These are phyloP conservation scores for Mycogone perniciosa DNA, from an alignment of 2,329 filamentous ascomycete species.

Conservation along the genomic window DNA sequence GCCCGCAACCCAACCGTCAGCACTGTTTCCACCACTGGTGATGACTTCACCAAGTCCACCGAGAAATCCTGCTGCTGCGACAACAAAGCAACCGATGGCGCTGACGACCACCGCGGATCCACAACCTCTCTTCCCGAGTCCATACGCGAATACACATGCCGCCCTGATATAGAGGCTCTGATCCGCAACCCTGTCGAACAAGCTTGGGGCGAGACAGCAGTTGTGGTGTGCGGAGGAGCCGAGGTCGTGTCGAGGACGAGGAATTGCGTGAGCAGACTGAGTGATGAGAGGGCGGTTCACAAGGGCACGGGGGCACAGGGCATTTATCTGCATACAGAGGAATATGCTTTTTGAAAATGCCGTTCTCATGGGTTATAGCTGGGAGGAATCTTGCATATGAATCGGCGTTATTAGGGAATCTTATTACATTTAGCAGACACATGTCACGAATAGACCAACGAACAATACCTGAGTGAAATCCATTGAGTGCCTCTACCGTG, in stretches of 20 bases:
- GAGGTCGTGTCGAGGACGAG: constrained; percentile 47
- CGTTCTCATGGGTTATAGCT: constrained; percentile 1
- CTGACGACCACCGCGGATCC: neutral
- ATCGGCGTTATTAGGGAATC: neutral
- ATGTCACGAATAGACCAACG: no score
- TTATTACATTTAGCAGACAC: no score
- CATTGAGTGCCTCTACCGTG: no score
- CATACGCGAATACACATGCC: constrained; percentile 37
- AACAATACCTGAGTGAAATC: no score
- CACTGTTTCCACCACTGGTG: neutral
- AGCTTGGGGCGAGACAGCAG: constrained; percentile 54
- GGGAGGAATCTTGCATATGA: neutral
- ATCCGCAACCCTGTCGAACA: constrained; percentile 50
- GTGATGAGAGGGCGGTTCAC: constrained; percentile 56
- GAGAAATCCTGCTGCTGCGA: constrained; percentile 20
- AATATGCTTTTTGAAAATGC: constrained; percentile 45
- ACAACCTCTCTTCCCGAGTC: neutral
- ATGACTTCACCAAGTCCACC: constrained; percentile 5
- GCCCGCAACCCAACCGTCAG: neutral
- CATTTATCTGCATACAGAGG: constrained; percentile 54
- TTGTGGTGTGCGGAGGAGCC: constrained; percentile 54
- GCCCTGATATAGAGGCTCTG: constrained; percentile 46
- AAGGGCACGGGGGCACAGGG: constrained; percentile 60
- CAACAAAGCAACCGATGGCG: neutral
- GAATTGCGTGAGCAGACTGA: constrained; percentile 49